phyloP scores from a whole-genome alignment of 2,329 filamentous ascomycete species.

The Colletotrichum theobromicola region DNA sequence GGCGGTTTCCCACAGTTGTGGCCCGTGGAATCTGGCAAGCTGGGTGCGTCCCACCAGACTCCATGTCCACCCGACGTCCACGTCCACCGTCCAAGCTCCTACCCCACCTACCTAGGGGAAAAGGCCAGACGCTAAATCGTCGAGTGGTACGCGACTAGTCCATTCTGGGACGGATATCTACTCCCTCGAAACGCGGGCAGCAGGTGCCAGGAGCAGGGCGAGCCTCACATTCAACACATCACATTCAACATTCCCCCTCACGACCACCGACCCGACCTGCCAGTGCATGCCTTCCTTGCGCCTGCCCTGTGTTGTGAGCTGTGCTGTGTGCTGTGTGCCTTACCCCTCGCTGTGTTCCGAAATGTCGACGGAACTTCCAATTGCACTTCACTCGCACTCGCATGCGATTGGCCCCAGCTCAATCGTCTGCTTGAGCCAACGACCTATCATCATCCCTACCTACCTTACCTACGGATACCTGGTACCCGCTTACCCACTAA shows the following conservation, averaged over 20 bases:
- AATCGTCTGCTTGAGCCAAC: not conserved
- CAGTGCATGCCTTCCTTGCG: not conserved
- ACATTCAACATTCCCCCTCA: not conserved
- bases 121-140: not conserved
- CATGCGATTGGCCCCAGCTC: not conserved
- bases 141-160: not conserved
- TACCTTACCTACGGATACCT: not conserved
- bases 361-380: not conserved
- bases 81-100: not conserved
- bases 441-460: not conserved
- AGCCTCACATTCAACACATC: not conserved
- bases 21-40: not conserved
- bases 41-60: not conserved
- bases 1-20: not conserved
- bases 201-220: not conserved
- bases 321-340: no score
- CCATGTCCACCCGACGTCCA: not conserved
- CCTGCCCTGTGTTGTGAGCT: no score
- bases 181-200: not conserved
- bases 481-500: not conserved
- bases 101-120: not conserved
- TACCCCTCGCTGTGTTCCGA: not conserved
- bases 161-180: not conserved
- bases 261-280: not conserved
- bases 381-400: not conserved